Evolutionary conservation across 75 land plant genomes (phyloP), one percentile per base, ranked within the genome.

Genomic region (Isoetes taiwanensis): DNA sequence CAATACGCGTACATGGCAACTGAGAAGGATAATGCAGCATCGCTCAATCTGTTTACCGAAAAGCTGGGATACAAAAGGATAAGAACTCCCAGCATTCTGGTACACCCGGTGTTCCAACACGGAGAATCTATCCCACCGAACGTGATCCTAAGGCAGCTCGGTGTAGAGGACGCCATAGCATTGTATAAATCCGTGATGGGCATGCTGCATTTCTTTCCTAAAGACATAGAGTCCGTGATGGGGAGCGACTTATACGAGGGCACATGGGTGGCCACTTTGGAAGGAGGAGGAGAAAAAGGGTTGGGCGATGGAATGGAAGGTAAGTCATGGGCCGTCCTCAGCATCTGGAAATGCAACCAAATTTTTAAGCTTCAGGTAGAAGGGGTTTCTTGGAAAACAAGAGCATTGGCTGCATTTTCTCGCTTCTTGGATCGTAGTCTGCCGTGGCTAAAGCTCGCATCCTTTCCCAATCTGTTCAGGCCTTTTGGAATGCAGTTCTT

Each of bases 1-100:
- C 82, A 84, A 32, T 94, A 84, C 48, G 68, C 80, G 0, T 94
- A 94, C 74, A 75, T 94, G 66, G 96, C 96, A 9, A 94, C 96
- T 0, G 96, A 84, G 62, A 77, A 71, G 30, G 85, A 79, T 70
- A 93, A 93, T 62, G 57, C 55, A 20, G 78, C 99, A 0, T 93
- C 84, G 6, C 41, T 87, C 9, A 62, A 56, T 10, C 84, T 93
- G 4, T 93, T 93, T 81, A 76, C 75, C 8, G 65, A 59, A n/a
- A 69, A 73, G 38, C 65, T 77, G 53, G 70, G 75, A 24, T 91
- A 80, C 75, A 33, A 59, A 27, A 78, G 76, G 66, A 83, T 86
- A 56, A 77, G 97, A 30, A 76, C 85, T 0, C 97, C 97, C 0
- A 65, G 79, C 24, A 74, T 91, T 16, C 73, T 91, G 30, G 97